These are phyloP conservation scores for Suhomyces terraborum DNA, from an alignment of 1,139 yeast species.

Conservation along the genomic window DNA sequence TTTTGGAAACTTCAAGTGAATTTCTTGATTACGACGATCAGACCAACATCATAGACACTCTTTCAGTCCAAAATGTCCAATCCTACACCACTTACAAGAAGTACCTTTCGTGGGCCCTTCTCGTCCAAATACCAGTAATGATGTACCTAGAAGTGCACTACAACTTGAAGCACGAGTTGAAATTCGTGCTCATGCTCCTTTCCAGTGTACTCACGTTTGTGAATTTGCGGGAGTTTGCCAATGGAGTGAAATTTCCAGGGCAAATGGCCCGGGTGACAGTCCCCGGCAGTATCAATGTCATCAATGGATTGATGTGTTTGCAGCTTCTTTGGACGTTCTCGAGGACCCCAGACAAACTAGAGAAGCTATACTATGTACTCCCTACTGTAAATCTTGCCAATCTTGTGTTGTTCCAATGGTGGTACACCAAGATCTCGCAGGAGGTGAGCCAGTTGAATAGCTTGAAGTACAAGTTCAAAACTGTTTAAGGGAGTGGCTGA, in stretches of 20 bases:
- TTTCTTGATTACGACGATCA: conserved; percentile 20
- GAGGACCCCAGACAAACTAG: conserved; percentile 1
- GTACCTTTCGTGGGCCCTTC: conserved; percentile 13
- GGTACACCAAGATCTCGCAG: conserved; percentile 12
- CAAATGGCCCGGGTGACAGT: neutral
- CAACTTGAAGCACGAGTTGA: conserved; percentile 5
- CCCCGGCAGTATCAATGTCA: conserved; percentile 1
- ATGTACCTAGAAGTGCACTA: conserved; percentile 13
- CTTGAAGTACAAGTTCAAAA: conserved; percentile 18
- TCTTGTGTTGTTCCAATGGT: conserved; percentile 17
- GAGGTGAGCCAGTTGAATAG: conserved; percentile 15
- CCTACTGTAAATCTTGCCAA: conserved; percentile 18
- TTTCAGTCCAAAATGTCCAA: conserved; percentile 14
- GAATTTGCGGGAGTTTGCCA: conserved; percentile 6
- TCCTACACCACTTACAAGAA: conserved; percentile 12
- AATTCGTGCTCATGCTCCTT: conserved; percentile 9
- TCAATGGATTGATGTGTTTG: conserved; percentile 16
- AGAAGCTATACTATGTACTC: conserved; percentile 15
- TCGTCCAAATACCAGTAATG: conserved; percentile 18
- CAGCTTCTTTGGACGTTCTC: conserved; percentile 13
- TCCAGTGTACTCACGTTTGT: conserved; percentile 14
- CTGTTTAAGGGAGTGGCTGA: conserved; percentile 12
- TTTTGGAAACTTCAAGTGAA: conserved; percentile 15
- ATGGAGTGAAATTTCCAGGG: neutral
- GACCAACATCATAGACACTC: conserved; percentile 13